phyloP scores from a whole-genome alignment of 2,329 filamentous ascomycete species.

The Aquanectria penicillioides region DNA sequence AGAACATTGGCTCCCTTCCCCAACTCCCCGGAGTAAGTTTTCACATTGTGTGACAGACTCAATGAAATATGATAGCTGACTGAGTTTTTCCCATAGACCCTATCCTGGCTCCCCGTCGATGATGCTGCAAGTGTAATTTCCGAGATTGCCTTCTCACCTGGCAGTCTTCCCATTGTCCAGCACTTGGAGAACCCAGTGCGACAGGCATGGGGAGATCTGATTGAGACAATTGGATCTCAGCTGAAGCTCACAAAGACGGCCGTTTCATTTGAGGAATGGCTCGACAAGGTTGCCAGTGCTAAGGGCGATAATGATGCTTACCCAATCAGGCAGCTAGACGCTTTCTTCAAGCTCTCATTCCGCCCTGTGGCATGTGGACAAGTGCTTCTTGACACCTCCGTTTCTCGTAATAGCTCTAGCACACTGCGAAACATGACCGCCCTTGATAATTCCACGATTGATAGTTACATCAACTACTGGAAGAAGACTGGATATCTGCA shows the following conservation, averaged over 20 bases:
- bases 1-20: conserved; percentile 27
- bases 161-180: conserved; percentile 7
- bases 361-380: conserved; percentile 24
- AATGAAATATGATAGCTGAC: conserved; percentile 4
- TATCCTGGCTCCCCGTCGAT: conserved; percentile 32
- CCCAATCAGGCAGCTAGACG: conserved; percentile 24
- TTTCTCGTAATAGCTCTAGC: conserved; percentile 18
- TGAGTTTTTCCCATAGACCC: conserved; percentile 10
- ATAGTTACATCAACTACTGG: conserved; percentile 27
- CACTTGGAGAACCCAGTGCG: conserved; percentile 32
- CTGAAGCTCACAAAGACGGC: conserved; percentile 16
- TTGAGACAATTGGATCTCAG: conserved; percentile 13
- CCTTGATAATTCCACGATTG: conserved; percentile 19
- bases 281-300: conserved; percentile 19
- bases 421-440: conserved; percentile 16
- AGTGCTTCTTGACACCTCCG: conserved; percentile 29
- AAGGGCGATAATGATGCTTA: conserved; percentile 18
- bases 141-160: conserved; percentile 19
- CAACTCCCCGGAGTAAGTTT: conserved; percentile 26
- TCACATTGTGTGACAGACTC: background rate
- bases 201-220: conserved; percentile 23
- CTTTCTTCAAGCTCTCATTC: conserved; percentile 30
- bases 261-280: conserved; percentile 25
- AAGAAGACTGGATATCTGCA: conserved; percentile 24
- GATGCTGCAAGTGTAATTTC: conserved; percentile 28